These are phyloP conservation scores for Candida sanyaensis DNA, from an alignment of 1,139 yeast genomes.

Conservation along the genomic window DNA sequence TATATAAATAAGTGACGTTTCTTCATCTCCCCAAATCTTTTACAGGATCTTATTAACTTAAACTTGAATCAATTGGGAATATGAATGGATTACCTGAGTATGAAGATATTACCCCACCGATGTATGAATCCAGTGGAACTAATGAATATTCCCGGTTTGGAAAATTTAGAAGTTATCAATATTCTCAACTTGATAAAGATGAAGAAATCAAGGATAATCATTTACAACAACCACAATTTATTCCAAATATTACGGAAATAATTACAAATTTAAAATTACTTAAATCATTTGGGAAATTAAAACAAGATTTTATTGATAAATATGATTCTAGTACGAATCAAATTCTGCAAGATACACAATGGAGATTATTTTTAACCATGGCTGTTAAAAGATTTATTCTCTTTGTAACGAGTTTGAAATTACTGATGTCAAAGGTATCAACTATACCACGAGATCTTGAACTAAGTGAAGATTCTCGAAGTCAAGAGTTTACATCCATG, in stretches of 20 bases:
- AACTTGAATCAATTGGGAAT: too few relatives aligned
- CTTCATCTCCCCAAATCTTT: too few relatives aligned
- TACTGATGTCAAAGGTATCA: background rate
- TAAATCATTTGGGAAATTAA: conserved; percentile 20
- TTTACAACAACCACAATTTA: background rate
- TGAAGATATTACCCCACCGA: too few relatives aligned
- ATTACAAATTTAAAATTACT: conserved; percentile 34
- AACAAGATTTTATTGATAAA: conserved; percentile 7
- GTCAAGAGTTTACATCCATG: background rate
- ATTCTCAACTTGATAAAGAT: conserved; percentile 10
- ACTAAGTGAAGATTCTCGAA: too few relatives aligned
- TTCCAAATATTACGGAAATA: conserved; percentile 2
- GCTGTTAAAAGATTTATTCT: conserved; percentile 32
- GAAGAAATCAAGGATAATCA: too few relatives aligned
- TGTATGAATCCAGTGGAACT: too few relatives aligned
- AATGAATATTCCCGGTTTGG: too few relatives aligned
- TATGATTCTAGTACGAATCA: conserved; percentile 20
- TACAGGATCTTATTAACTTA: too few relatives aligned
- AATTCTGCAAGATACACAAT: conserved; percentile 20
- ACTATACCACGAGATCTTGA: too few relatives aligned
- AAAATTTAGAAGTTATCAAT: conserved; percentile 16
- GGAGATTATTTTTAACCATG: conserved; percentile 31
- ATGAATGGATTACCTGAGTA: too few relatives aligned
- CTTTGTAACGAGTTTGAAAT: conserved; percentile 24
- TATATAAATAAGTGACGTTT: too few relatives aligned